Conservation (phyloP, 2,329 filamentous ascomycete species). For the Chaetomiaceae sp. region DNA sequence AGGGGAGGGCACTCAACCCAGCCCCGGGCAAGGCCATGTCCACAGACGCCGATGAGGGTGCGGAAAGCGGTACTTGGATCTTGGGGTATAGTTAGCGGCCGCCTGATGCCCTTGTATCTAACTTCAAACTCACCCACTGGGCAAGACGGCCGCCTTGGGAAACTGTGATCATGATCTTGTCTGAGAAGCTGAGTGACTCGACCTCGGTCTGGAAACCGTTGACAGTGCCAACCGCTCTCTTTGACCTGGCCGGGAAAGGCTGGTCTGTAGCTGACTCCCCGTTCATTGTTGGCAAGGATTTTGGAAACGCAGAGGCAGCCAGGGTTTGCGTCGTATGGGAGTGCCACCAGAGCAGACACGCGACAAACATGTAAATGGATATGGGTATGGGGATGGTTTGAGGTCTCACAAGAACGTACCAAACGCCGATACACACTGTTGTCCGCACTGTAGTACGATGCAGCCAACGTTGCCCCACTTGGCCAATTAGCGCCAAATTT, state of each 20-base stretch:
- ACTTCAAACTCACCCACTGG: constrained; percentile 69
- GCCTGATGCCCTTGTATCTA: constrained; percentile 2
- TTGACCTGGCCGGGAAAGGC: constrained; percentile 65
- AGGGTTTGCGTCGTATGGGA: too few relatives aligned
- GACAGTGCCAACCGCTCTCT: constrained; percentile 55
- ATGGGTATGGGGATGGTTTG: too few relatives aligned
- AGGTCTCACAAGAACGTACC: too few relatives aligned
- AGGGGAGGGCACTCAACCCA: constrained; percentile 57
- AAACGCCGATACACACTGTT: not conserved
- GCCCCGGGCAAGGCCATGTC: constrained; percentile 53
- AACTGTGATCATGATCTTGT: constrained; percentile 87
- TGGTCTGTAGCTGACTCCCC: constrained; percentile 38
- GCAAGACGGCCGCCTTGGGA: constrained; percentile 79
- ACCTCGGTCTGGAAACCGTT: constrained; percentile 68
- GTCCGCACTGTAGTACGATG: constrained; percentile 7
- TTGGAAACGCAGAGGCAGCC: not conserved
- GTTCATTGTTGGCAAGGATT: constrained; percentile 9
- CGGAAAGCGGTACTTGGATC: constrained; percentile 75
- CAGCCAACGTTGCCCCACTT: constrained; percentile 5
- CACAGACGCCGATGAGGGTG: constrained; percentile 57
- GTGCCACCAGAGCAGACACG: too few relatives aligned
- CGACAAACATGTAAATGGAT: too few relatives aligned
- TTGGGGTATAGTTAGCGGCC: constrained; percentile 32
- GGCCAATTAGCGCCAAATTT: constrained; percentile 18
- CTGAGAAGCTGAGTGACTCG: constrained; percentile 68